phyloP scores from a whole-genome alignment of 129 eudicot species.

The Lonicera japonica region DNA sequence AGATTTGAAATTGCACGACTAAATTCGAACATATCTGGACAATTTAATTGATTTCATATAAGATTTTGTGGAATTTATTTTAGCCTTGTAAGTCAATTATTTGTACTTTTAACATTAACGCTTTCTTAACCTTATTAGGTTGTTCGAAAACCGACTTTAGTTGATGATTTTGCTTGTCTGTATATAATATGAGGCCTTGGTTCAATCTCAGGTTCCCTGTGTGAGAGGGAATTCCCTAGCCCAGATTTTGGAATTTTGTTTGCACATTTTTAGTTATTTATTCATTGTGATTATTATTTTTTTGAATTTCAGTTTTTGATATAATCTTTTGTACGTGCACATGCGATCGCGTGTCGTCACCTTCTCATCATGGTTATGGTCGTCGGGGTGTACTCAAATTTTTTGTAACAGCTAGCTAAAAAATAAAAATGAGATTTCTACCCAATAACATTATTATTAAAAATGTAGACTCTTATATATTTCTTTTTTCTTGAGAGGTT shows the following conservation, averaged over 20 bases:
- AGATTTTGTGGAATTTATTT: background rate
- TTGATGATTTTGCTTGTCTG: conserved; percentile 1
- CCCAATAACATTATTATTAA: no score
- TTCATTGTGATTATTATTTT: no score
- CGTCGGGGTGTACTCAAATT: no score
- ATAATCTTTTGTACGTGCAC: no score
- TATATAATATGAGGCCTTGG: conserved; percentile 33
- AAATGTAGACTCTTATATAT: no score
- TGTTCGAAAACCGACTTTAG: conserved; percentile 1
- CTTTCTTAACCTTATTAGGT: conserved; percentile 41
- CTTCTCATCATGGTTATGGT: no score
- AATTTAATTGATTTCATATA: background rate
- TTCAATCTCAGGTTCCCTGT: conserved; percentile 31
- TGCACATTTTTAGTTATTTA: background rate
- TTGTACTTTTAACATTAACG: conserved; percentile 17
- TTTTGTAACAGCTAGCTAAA: no score
- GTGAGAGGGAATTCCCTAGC: conserved; percentile 32
- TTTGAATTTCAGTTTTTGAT: no score
- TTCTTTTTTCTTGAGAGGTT: no score
- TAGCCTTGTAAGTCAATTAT: conserved; percentile 7
- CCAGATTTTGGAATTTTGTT: conserved; percentile 24
- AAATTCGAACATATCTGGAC: background rate
- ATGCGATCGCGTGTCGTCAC: no score
- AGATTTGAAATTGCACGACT: no score
- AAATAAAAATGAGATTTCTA: no score